These are phyloP conservation scores for Lentinus brumalis DNA, from an alignment of 768 basidiomycete genomes.

Conservation along the genomic window DNA sequence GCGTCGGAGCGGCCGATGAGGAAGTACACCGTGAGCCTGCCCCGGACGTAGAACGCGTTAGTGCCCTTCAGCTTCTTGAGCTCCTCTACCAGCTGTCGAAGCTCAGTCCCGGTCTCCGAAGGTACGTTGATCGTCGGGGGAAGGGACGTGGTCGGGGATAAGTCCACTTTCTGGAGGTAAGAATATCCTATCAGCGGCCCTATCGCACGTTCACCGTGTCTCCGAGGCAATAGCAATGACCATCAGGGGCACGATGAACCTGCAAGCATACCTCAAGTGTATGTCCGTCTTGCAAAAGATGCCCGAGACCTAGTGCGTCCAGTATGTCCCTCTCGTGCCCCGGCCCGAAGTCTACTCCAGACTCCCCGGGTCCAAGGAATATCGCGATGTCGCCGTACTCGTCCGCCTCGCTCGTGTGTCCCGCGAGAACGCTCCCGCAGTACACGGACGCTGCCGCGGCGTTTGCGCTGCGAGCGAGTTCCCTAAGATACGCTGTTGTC, in stretches of 20 bases:
- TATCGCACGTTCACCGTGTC: background rate
- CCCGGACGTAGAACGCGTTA: conserved; percentile 18
- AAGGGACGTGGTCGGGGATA: conserved; percentile 15
- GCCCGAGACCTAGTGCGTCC: background rate
- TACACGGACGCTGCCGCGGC: conserved; percentile 40
- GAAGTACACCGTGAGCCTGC: conserved; percentile 37
- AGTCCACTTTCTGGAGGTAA: conserved; percentile 21
- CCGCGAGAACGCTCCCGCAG: conserved; percentile 56
- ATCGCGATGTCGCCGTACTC: conserved; percentile 56
- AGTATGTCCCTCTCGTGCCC: background rate
- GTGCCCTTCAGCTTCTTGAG: conserved; percentile 11
- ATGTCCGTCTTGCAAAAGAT: background rate
- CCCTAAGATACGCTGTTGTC: background rate
- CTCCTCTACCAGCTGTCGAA: background rate
- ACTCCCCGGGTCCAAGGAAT: conserved; percentile 47
- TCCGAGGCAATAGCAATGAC: background rate
- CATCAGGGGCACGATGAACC: background rate
- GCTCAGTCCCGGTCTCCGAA: background rate
- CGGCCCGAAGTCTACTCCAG: conserved; percentile 28
- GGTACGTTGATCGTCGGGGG: conserved; percentile 21
- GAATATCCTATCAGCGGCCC: conserved; percentile 8
- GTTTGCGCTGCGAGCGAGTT: conserved; percentile 43
- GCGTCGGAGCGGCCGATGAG: conserved; percentile 36
- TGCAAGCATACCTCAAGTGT: background rate
- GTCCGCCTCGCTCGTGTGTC: conserved; percentile 56